phyloP scores from a whole-genome alignment of 257 asterid species.

The Solanum tarijense region DNA sequence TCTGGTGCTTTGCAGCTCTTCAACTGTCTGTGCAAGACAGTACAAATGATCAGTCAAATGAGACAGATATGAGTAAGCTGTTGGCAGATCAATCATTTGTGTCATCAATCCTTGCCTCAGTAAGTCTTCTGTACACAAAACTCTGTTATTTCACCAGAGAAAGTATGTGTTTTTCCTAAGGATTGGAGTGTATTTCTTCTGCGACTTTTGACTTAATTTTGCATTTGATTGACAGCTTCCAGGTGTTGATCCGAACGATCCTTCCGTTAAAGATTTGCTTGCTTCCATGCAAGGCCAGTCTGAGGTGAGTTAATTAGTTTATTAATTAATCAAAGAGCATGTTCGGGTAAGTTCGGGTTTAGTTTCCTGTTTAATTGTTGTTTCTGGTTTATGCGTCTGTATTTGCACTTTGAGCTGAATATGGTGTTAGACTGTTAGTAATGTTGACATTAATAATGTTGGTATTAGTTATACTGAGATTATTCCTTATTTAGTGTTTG shows the following conservation, averaged over 20 bases:
- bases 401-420: not conserved
- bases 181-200: not conserved
- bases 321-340: not conserved
- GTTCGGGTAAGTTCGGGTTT: not conserved
- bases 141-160: not conserved
- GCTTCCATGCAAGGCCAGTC: constrained; percentile 87
- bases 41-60: constrained; percentile 48
- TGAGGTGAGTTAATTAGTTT: constrained; percentile 51
- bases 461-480: not conserved
- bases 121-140: constrained; percentile 19
- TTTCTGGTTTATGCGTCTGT: not conserved
- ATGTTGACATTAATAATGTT: not conserved
- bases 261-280: constrained; percentile 78
- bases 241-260: constrained; percentile 97
- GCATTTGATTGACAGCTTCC: constrained; percentile 61
- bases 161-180: not conserved
- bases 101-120: constrained; percentile 77
- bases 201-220: not conserved
- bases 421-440: not conserved
- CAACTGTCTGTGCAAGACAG: constrained; percentile 84
- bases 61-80: constrained; percentile 62
- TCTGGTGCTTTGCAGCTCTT: constrained; percentile 56
- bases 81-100: constrained; percentile 70
- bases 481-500: not conserved
- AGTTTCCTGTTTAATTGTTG: not conserved